Percentiles rank a stretch among this genome's conserved stretches.
These are phyloP conservation scores for Chalciporus piperatoides DNA, from an alignment of 1,284 basidiomycete species.

Conservation along the genomic window DNA sequence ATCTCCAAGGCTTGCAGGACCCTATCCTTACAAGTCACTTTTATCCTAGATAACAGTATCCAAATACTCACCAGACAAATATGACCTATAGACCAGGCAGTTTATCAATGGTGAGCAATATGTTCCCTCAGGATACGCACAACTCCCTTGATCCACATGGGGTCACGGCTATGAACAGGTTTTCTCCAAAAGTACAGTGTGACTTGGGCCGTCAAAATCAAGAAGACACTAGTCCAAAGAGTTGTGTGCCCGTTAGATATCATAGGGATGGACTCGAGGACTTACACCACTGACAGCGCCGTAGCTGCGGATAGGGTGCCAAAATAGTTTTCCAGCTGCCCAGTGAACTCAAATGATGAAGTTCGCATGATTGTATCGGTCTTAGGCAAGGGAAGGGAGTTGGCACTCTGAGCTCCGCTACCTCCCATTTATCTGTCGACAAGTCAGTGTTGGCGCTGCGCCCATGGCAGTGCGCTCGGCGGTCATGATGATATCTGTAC, in stretches of 20 bases:
- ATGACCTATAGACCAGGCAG: slow-evolving; percentile 13
- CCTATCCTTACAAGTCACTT: slow-evolving; percentile 16
- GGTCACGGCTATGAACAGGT: slow-evolving; percentile 16
- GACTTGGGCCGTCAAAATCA: slow-evolving; percentile 25
- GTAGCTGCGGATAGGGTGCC: slow-evolving; percentile 15
- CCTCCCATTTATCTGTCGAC: too few relatives aligned
- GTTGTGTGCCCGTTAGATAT: neutral
- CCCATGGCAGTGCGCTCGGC: neutral
- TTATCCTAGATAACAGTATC: neutral
- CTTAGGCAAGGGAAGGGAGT: neutral
- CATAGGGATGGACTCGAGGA: neutral
- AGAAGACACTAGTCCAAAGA: slow-evolving; percentile 12
- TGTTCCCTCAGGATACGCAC: slow-evolving; percentile 8
- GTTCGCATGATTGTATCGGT: slow-evolving; percentile 1
- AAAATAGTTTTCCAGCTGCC: slow-evolving; percentile 6
- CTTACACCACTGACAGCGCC: slow-evolving; percentile 17
- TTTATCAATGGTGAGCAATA: neutral
- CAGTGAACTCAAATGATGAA: slow-evolving; percentile 1
- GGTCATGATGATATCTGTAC: neutral
- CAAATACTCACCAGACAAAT: slow-evolving; percentile 19
- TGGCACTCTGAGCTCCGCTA: neutral
- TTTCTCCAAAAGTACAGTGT: slow-evolving; percentile 22
- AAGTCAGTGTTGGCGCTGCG: neutral
- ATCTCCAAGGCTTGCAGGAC: slow-evolving; percentile 14
- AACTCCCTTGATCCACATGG: slow-evolving; percentile 22